A percentile compares a stretch with the other conserved stretches of the same genome.
Conservation (phyloP, 2,329 filamentous ascomycete species). For the Ascocoryne sarcoides region DNA sequence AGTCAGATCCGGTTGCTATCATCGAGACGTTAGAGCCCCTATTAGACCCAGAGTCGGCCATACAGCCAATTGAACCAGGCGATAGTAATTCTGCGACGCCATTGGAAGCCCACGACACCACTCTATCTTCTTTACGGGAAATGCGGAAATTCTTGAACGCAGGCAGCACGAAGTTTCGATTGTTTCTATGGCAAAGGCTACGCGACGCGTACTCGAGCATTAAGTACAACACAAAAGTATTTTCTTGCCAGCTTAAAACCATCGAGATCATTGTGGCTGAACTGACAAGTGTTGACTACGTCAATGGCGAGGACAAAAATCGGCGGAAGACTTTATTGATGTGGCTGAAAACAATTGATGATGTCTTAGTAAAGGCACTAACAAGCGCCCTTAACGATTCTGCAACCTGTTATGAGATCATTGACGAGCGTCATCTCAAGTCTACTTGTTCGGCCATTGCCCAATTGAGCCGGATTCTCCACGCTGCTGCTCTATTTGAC, state of each 20-base stretch:
- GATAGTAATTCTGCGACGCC: constrained; percentile 7
- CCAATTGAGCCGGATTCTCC: constrained; percentile 64
- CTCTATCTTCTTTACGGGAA: constrained; percentile 48
- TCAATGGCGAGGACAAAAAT: constrained; percentile 47
- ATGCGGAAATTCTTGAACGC: constrained; percentile 78
- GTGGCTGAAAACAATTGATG: constrained; percentile 71
- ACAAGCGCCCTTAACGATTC: constrained; percentile 57
- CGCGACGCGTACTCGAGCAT: constrained; percentile 82
- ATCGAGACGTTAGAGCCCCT: constrained; percentile 93
- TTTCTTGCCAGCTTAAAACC: constrained; percentile 77
- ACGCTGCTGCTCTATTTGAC: constrained; percentile 72
- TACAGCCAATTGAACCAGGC: constrained; percentile 22
- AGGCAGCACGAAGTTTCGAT: constrained; percentile 71
- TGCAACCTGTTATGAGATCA: constrained; percentile 66
- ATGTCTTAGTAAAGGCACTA: constrained; percentile 64
- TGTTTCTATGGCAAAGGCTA: constrained; percentile 88
- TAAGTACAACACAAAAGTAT: constrained; percentile 75
- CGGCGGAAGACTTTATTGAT: constrained; percentile 65
- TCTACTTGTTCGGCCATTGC: constrained; percentile 64
- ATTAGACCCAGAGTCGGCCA: constrained; percentile 61
- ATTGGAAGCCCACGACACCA: constrained; percentile 19
- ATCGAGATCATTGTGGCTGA: constrained; percentile 76
- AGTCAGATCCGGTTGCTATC: constrained; percentile 69
- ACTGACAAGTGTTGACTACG: constrained; percentile 50
- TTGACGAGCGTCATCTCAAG: constrained; percentile 71